These are phyloP conservation scores for Colletotrichum sp. DNA, from an alignment of 2,329 filamentous ascomycete genomes.

Conservation along the genomic window DNA sequence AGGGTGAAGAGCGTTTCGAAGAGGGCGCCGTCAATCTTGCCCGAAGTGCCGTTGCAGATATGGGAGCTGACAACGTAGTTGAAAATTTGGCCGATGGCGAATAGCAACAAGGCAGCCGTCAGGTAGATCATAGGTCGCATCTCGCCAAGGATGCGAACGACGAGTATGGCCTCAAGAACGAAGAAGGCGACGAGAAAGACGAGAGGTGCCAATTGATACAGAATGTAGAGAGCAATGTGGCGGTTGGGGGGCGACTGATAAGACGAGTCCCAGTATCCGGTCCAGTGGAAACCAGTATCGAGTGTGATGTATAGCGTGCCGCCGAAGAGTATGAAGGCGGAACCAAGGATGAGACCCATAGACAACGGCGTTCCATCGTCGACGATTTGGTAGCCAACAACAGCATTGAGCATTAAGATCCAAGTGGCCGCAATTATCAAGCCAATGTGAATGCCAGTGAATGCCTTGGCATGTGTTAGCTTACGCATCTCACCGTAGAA, in stretches of 20 bases:
- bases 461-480: conserved; percentile 60
- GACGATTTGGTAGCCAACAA: conserved; percentile 91
- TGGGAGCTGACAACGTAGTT: conserved; percentile 92
- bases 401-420: conserved; percentile 89
- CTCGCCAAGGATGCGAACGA: conserved; percentile 86
- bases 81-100: conserved; percentile 93
- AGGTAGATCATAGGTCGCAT: conserved; percentile 93
- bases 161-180: conserved; percentile 81
- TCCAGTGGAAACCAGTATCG: conserved; percentile 90
- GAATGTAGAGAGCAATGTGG: conserved; percentile 87
- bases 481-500: not conserved
- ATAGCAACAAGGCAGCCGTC: conserved; percentile 74
- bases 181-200: conserved; percentile 91
- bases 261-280: conserved; percentile 74
- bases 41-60: conserved; percentile 82
- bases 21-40: conserved; percentile 89
- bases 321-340: conserved; percentile 76
- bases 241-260: conserved; percentile 61
- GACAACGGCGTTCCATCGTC: conserved; percentile 93
- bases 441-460: conserved; percentile 89
- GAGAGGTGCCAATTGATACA: conserved; percentile 90
- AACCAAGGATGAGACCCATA: conserved; percentile 74
- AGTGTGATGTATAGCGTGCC: conserved; percentile 96
- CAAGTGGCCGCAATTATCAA: conserved; percentile 87
- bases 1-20: conserved; percentile 95